Evolutionary conservation across 768 basidiomycete genomes (phyloP).

Genomic region (Chalciporus pseudorubinellus): DNA sequence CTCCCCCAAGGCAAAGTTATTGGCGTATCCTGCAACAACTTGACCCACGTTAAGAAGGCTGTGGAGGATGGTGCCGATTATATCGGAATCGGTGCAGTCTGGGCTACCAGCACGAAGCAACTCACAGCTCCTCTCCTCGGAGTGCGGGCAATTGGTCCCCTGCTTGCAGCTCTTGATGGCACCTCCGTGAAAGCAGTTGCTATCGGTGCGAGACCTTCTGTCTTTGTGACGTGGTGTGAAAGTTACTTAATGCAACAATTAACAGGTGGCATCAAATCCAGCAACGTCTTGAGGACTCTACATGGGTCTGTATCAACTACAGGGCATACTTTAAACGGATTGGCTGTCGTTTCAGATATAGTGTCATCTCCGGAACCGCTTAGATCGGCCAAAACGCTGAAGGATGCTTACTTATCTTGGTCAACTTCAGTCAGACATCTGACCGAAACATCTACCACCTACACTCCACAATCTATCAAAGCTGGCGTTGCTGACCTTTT

Average conservation of each 20-base stretch:
- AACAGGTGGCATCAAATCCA: conserved; percentile 81
- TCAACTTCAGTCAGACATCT: background rate
- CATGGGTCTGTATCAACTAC: conserved; percentile 64
- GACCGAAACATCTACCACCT: conserved; percentile 4
- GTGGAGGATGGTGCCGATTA: conserved; percentile 72
- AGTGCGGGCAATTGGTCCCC: conserved; percentile 63
- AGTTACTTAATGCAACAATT: background rate
- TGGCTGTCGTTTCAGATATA: conserved; percentile 90
- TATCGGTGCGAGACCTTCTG: conserved; percentile 59
- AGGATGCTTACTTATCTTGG: conserved; percentile 37
- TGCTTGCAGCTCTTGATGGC: conserved; percentile 65
- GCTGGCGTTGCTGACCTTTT: conserved; percentile 50
- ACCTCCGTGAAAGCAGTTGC: conserved; percentile 70
- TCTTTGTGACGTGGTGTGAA: background rate
- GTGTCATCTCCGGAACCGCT: conserved; percentile 59
- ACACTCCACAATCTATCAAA: conserved; percentile 38
- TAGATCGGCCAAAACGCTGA: conserved; percentile 46
- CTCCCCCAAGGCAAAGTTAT: conserved; percentile 71
- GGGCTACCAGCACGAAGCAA: conserved; percentile 77
- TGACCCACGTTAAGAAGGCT: conserved; percentile 62
- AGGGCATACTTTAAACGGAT: conserved; percentile 65
- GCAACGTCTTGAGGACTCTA: conserved; percentile 72
- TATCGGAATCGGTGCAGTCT: conserved; percentile 85
- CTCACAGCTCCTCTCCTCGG: conserved; percentile 65
- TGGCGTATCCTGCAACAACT: conserved; percentile 75